phyloP scores from a whole-genome alignment of 2,329 filamentous ascomycete genomes.

The Aspergillus sp. region DNA sequence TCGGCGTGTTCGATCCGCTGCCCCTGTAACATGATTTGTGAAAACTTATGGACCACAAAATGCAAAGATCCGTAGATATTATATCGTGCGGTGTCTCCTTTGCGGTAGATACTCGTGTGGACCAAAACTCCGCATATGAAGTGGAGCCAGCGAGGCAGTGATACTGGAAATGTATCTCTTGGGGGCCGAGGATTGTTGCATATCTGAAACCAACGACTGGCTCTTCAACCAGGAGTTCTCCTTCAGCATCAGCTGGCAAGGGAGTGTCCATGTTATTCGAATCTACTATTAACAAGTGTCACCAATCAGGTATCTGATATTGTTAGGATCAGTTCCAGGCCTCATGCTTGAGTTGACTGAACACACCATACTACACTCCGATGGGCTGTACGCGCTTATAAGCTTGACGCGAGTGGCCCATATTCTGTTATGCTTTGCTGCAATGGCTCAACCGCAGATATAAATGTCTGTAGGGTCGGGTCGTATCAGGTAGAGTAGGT shows the following conservation, averaged over 20 bases:
- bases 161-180: too few relatives aligned
- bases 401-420: not conserved
- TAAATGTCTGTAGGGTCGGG: not conserved
- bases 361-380: not conserved
- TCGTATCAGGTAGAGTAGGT: not conserved
- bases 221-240: not conserved
- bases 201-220: not conserved
- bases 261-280: too few relatives aligned
- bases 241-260: not conserved
- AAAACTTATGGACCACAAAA: slow-evolving; percentile 31
- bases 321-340: not conserved
- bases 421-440: not conserved
- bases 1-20: slow-evolving; percentile 35
- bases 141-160: too few relatives aligned
- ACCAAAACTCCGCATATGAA: too few relatives aligned
- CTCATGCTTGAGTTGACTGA: not conserved
- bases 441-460: not conserved
- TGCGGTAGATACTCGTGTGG: too few relatives aligned
- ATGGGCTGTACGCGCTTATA: not conserved
- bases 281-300: too few relatives aligned
- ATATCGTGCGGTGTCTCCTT: slow-evolving; percentile 2
- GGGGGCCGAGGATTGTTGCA: too few relatives aligned
- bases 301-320: not conserved
- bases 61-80: slow-evolving; percentile 17
- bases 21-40: slow-evolving; percentile 33